Evolutionary conservation across 257 asterid genomes (phyloP).

Genomic region (Lithospermum erythrorhizon): DNA sequence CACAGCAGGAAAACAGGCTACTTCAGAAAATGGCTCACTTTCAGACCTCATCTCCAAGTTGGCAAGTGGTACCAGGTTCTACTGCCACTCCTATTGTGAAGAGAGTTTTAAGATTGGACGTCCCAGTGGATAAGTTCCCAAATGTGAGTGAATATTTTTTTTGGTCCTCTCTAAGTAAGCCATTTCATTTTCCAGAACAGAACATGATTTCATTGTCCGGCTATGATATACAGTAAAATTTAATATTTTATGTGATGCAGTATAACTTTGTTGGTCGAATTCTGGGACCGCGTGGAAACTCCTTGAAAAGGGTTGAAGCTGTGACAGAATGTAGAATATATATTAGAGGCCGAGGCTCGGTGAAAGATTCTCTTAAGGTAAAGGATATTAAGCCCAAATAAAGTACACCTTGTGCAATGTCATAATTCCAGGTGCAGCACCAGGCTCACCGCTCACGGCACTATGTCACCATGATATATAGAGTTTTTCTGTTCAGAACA

Average conservation of each 20-base stretch:
- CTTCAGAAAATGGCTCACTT: conserved; percentile 49
- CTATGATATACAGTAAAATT: conserved; percentile 4
- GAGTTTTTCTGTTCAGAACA: too few species aligned
- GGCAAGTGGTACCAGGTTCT: conserved; percentile 44
- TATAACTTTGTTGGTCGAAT: conserved; percentile 81
- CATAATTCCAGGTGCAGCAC: too few species aligned
- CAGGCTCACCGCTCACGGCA: too few species aligned
- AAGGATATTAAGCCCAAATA: conserved; percentile 1
- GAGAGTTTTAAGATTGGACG: conserved; percentile 66
- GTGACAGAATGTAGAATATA: conserved; percentile 70
- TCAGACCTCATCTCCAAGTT: conserved; percentile 39
- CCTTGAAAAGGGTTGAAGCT: conserved; percentile 70
- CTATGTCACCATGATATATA: too few species aligned
- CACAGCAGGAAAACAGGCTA: conserved; percentile 49
- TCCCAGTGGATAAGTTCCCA: conserved; percentile 70
- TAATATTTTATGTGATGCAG: conserved; percentile 32
- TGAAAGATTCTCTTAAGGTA: conserved; percentile 69
- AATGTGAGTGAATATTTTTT: conserved; percentile 32
- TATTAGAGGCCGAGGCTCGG: conserved; percentile 73
- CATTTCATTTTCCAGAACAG: too few species aligned
- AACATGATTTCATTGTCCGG: conserved; percentile 6
- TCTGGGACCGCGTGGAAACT: conserved; percentile 77
- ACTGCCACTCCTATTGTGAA: conserved; percentile 48
- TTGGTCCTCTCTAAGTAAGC: neutral
- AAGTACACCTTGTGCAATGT: neutral